Evolutionary conservation across 768 basidiomycete species (phyloP).

Genomic region (Tulasnella sp.): DNA sequence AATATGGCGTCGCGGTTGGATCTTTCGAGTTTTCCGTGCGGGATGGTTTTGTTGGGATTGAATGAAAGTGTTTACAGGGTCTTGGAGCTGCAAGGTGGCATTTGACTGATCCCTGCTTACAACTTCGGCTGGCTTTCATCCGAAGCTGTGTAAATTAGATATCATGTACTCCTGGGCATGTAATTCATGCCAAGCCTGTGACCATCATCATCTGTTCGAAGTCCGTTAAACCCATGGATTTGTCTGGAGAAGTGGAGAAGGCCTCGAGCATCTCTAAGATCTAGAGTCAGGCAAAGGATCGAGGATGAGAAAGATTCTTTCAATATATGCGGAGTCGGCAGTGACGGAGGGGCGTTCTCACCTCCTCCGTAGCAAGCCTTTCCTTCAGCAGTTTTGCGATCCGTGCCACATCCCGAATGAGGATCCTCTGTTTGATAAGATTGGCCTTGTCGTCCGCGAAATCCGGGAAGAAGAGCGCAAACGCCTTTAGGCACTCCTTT

Average conservation of each 20-base stretch:
- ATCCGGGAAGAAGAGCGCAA: slow-evolving; percentile 63
- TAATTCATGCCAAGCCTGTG: slow-evolving; percentile 40
- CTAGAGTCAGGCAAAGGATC: slow-evolving; percentile 28
- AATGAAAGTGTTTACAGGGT: background rate
- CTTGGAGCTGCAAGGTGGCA: too few relatives aligned
- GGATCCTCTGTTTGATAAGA: slow-evolving; percentile 43
- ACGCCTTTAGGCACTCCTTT: slow-evolving; percentile 45
- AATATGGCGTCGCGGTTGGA: background rate
- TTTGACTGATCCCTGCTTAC: too few relatives aligned
- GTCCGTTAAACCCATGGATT: slow-evolving; percentile 53
- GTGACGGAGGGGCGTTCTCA: too few relatives aligned
- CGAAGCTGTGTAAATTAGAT: too few relatives aligned
- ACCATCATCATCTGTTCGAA: slow-evolving; percentile 67
- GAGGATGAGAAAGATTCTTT: background rate
- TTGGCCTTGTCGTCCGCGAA: slow-evolving; percentile 30
- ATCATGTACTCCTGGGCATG: too few relatives aligned
- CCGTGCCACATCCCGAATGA: slow-evolving; percentile 52
- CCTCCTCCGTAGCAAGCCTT: slow-evolving; percentile 65
- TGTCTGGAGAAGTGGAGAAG: slow-evolving; percentile 60
- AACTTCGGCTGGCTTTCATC: too few relatives aligned
- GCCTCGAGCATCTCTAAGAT: slow-evolving; percentile 69
- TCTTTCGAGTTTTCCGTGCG: slow-evolving; percentile 6
- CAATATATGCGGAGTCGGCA: background rate
- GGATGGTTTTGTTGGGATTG: background rate
- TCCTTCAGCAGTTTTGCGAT: slow-evolving; percentile 56